phyloP scores from a whole-genome alignment of 148 eudicot species.

The Drosera capensis region DNA sequence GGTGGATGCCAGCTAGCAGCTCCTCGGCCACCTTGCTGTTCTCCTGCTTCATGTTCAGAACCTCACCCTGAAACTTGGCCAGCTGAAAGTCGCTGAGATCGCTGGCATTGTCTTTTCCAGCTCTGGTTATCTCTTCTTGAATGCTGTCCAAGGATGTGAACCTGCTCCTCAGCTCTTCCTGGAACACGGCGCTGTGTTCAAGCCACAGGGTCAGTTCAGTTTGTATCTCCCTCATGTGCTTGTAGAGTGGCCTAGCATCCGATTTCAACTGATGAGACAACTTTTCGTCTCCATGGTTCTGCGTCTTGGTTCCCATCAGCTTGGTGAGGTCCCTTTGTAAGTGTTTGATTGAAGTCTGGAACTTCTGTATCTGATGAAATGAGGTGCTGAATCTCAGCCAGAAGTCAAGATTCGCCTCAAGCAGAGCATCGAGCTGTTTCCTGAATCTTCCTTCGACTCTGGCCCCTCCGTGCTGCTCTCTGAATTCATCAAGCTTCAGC shows the following conservation, averaged over 20 bases:
- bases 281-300: slow-evolving; percentile 8
- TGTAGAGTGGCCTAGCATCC: slow-evolving; percentile 45
- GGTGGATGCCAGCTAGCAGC: slow-evolving; percentile 34
- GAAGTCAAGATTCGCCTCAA: slow-evolving; percentile 57
- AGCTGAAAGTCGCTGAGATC: slow-evolving; percentile 34
- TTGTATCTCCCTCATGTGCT: slow-evolving; percentile 50
- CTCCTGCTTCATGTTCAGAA: slow-evolving; percentile 66
- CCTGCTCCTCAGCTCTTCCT: slow-evolving; percentile 42
- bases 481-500: neutral
- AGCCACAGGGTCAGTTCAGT: slow-evolving; percentile 57
- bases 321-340: slow-evolving; percentile 33
- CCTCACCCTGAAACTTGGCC: slow-evolving; percentile 71
- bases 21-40: slow-evolving; percentile 53
- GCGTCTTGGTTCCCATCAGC: slow-evolving; percentile 23
- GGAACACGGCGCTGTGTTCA: slow-evolving; percentile 44
- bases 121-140: slow-evolving; percentile 36
- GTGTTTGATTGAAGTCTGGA: slow-evolving; percentile 42
- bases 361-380: slow-evolving; percentile 56
- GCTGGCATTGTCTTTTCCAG: slow-evolving; percentile 11
- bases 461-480: slow-evolving; percentile 9
- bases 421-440: slow-evolving; percentile 35
- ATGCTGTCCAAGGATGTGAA: slow-evolving; percentile 37
- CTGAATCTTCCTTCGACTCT: slow-evolving; percentile 40
- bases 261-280: slow-evolving; percentile 18
- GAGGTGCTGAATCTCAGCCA: slow-evolving; percentile 70